phyloP scores from a whole-genome alignment of 306 rosid species.

The Macrotyloma uniflorum region DNA sequence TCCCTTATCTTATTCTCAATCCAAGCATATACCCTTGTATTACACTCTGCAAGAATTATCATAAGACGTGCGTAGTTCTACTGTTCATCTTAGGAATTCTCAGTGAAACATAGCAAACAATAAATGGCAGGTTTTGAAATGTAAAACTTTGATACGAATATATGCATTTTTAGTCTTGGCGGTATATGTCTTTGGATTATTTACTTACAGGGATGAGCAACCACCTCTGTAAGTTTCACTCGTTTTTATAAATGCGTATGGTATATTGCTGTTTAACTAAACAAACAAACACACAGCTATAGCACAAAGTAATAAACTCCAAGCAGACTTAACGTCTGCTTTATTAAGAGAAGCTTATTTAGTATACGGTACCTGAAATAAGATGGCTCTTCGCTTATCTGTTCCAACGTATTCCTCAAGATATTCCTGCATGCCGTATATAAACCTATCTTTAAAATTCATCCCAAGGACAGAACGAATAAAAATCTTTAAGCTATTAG shows the following conservation, averaged over 20 bases:
- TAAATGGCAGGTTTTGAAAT: not conserved
- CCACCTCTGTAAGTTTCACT: not conserved
- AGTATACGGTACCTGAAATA: slow-evolving; percentile 68
- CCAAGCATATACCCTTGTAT: not conserved
- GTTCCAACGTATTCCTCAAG: slow-evolving; percentile 85
- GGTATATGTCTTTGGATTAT: not conserved
- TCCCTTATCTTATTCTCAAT: not conserved
- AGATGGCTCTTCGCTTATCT: slow-evolving; percentile 66
- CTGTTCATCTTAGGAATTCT: slow-evolving; percentile 1
- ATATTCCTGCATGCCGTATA: slow-evolving; percentile 72
- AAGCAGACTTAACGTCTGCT: slow-evolving; percentile 5
- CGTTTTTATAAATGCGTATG: slow-evolving; percentile 7
- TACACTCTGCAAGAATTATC: not conserved
- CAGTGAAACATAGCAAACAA: not conserved
- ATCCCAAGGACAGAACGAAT: not conserved
- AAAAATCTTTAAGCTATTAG: slow-evolving; percentile 12
- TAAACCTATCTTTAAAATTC: slow-evolving; percentile 14
- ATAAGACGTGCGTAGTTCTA: not conserved
- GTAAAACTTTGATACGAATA: not conserved
- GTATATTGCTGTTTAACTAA: slow-evolving; percentile 4
- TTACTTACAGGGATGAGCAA: slow-evolving; percentile 15
- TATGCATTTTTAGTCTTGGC: not conserved
- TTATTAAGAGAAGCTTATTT: slow-evolving; percentile 13
- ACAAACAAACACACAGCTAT: slow-evolving; percentile 1
- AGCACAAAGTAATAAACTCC: slow-evolving; percentile 20